Evolutionary conservation across 495 filamentous ascomycete genomes (phyloP), one percentile per base, ranked within the genome.

Genomic region (Daldinia grandis): DNA sequence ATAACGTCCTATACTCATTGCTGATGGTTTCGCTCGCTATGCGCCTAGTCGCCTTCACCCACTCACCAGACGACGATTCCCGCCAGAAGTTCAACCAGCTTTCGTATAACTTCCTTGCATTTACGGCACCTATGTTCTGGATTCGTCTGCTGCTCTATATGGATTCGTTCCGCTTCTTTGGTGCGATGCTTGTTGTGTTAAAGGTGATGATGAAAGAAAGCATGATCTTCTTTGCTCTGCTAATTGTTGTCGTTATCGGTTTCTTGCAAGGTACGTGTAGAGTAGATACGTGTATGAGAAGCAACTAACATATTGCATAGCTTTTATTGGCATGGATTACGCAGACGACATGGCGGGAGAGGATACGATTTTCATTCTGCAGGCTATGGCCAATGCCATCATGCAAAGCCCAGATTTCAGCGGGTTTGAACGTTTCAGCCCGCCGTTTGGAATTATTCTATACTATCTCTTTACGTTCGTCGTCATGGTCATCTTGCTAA

Each of bases 131-230:
- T 1, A 94, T 99, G 93, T 97, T 99, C 78, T 99, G 95, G 95
- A 88, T 89, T 73, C 92, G 95, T 15, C 86, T 99, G 74, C 84
- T 98, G 64, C 88, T 99, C 7, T 99, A 97, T 76, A 86, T 99
- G 8, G 95, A 99, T 81, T 91, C 89, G 0, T 93, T 95, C 81
- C 90, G 92, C 65, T 99, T 99, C 85, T 98, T 99, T 69, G 95
- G 95, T 47, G 93, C 93, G 57, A 98, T 99, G 96, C 85, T 99
- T 35, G 94, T 98, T 7, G 92, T 99, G 4, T 82, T 99, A 35
- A 94, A 97, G 74, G 94, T 98, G 56, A 98, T 99, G 96, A 98
- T 99, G 95, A 93, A 94, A 74, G 95, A 99, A 76, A 96, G 92
- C 62, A 80, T 99, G 59, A 98, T 98, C 69, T 99, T 99, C 85